Evolutionary conservation across 2,329 filamentous ascomycete genomes (phyloP).

Genomic region (Colletotrichum abscissum): DNA sequence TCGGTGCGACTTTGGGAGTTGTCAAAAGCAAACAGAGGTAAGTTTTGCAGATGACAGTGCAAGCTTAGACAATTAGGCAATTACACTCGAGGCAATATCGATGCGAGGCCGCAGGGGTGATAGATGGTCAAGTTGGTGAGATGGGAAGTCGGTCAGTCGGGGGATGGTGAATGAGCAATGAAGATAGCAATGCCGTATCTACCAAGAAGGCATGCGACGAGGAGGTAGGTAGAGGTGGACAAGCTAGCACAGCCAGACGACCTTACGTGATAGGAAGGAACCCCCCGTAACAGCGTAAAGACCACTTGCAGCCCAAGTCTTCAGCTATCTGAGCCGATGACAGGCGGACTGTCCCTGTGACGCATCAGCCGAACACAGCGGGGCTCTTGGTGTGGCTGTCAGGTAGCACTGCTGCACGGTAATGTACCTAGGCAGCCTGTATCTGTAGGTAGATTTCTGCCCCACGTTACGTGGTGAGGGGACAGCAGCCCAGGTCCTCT

Average conservation of each 20-base stretch:
- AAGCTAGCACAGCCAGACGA: neutral
- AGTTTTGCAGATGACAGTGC: neutral
- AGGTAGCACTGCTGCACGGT: neutral
- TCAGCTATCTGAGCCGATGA: neutral
- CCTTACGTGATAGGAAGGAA: neutral
- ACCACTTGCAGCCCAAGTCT: neutral
- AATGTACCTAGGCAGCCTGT: neutral
- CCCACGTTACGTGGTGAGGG: neutral
- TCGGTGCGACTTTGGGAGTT: neutral
- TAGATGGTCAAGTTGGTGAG: neutral
- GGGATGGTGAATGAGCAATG: neutral
- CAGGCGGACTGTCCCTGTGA: conserved; percentile 17
- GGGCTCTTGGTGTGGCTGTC: neutral
- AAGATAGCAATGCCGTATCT: neutral
- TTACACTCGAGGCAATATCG: neutral
- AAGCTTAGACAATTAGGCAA: neutral
- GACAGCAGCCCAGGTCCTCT: neutral
- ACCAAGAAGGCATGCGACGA: neutral
- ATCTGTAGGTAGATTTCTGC: neutral
- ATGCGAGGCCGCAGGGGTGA: neutral
- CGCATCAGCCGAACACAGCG: conserved; percentile 7
- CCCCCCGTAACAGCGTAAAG: neutral
- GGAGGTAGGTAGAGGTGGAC: neutral
- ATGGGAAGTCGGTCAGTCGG: neutral
- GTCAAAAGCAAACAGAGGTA: neutral